phyloP scores from a whole-genome alignment of 73 alveolate genomes.

The Uronychia setigera region DNA sequence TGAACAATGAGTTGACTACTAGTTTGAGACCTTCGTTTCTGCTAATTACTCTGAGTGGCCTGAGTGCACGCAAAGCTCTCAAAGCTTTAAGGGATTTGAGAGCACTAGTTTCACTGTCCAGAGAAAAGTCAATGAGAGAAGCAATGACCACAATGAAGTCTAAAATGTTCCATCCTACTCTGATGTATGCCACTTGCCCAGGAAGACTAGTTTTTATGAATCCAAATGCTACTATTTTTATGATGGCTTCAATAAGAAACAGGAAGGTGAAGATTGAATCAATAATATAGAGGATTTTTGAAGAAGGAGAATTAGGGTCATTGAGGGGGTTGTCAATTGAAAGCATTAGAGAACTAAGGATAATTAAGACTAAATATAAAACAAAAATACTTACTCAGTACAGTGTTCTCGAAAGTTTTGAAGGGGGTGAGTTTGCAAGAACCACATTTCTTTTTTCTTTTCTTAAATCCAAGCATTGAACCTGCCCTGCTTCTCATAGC shows the following conservation, averaged over 20 bases:
- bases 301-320: neutral
- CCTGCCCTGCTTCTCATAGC: no score
- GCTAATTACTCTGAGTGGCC: constrained; percentile 39
- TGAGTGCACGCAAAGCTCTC: constrained; percentile 57
- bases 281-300: neutral
- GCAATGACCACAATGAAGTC: constrained; percentile 25
- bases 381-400: no score
- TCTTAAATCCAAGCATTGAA: no score
- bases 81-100: constrained; percentile 42
- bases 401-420: no score
- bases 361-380: constrained; percentile 14
- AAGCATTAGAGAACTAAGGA: constrained; percentile 2
- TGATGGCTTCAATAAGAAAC: constrained; percentile 4
- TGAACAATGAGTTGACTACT: constrained; percentile 36
- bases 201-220: neutral
- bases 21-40: constrained; percentile 47
- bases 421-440: no score
- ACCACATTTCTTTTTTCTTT: no score
- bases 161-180: constrained; percentile 15
- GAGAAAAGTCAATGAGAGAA: neutral
- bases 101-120: neutral
- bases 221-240: constrained; percentile 20
- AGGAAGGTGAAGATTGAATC: constrained; percentile 10
- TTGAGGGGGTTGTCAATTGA: constrained; percentile 8
- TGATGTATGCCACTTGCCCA: neutral